These are phyloP conservation scores for Zymoseptoria passerinii DNA, from an alignment of 2,329 filamentous ascomycete species.

Conservation along the genomic window DNA sequence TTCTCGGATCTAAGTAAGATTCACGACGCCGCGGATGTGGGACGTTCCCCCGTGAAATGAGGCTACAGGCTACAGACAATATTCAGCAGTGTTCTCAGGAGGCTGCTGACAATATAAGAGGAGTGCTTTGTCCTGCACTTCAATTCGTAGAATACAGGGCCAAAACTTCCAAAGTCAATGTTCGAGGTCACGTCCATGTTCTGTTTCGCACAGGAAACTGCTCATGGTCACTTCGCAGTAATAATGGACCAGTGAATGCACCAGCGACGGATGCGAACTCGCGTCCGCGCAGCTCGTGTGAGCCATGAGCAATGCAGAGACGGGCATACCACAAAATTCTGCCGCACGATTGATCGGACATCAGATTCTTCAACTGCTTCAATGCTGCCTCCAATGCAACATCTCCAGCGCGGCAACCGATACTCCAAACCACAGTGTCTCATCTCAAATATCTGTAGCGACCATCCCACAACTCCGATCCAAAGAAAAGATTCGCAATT, in stretches of 20 bases:
- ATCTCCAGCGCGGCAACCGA: neutral
- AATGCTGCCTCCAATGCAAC: neutral
- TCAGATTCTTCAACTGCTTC: neutral
- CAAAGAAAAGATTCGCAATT: constrained; percentile 29
- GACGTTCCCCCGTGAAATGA: neutral
- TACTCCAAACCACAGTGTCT: neutral
- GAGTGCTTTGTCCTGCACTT: neutral
- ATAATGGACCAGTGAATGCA: neutral
- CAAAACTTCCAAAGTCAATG: neutral
- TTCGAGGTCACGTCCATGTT: neutral
- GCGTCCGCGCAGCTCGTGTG: no score
- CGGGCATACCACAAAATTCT: neutral
- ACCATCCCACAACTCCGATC: constrained; percentile 39
- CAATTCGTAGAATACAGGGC: neutral
- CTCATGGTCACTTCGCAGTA: neutral
- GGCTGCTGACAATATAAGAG: neutral
- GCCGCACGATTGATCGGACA: neutral
- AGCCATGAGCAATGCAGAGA: neutral
- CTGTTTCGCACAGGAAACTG: neutral
- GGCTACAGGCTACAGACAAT: neutral
- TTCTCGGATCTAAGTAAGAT: neutral
- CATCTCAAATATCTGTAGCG: constrained; percentile 22
- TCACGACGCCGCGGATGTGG: neutral
- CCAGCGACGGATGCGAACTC: neutral
- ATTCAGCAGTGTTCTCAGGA: neutral